phyloP scores from a whole-genome alignment of 2,329 filamentous ascomycete species.

The Chaetomium olivaceum region DNA sequence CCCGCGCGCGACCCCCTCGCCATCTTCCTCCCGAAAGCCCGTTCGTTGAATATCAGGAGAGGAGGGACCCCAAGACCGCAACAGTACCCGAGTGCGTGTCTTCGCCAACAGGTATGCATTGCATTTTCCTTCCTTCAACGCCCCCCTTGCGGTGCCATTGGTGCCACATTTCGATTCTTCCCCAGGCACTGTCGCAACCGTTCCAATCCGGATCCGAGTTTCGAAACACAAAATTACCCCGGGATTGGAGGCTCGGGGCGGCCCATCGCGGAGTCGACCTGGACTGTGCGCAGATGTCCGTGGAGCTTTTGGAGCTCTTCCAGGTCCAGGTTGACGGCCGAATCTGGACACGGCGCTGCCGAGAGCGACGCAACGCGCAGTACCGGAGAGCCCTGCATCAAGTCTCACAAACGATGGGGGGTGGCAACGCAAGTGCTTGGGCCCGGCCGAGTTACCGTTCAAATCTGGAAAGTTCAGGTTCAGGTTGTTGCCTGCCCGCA shows the following conservation, averaged over 20 bases:
- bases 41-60: not conserved
- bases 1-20: conserved; percentile 11
- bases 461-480: not conserved
- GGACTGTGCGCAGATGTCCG: conserved; percentile 17
- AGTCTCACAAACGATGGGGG: not conserved
- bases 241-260: not conserved
- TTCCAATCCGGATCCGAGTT: not conserved
- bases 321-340: not conserved
- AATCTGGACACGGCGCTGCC: conserved; percentile 18
- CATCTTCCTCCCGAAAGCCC: not conserved
- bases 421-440: not conserved
- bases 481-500: conserved; percentile 3
- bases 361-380: not conserved
- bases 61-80: not conserved
- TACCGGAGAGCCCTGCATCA: conserved; percentile 11
- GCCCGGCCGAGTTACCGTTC: conserved; percentile 3
- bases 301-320: too few relatives aligned
- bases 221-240: not conserved
- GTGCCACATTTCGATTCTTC: not conserved
- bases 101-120: conserved; percentile 15
- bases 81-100: not conserved
- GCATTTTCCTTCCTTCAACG: conserved; percentile 11
- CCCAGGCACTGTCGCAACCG: not conserved
- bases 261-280: not conserved
- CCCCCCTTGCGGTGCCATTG: not conserved